A percentile compares a stretch with the other conserved stretches of the same genome.
Conservation (phyloP, 1,139 yeast genomes). For the Saccharomycopsis crataegensis region DNA sequence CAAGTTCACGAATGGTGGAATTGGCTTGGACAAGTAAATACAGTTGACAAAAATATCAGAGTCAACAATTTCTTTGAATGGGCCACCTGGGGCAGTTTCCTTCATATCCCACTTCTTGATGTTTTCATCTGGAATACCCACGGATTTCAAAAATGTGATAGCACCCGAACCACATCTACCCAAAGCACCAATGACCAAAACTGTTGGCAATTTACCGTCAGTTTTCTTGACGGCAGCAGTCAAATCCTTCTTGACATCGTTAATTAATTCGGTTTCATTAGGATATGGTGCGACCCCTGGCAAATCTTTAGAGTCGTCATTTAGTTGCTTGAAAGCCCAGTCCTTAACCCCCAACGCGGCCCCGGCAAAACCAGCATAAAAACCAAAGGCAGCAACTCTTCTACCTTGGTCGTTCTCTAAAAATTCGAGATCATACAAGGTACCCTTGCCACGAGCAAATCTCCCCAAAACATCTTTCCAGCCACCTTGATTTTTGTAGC, state of each 20-base stretch:
- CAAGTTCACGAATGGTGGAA: slow-evolving; percentile 79
- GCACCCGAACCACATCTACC: slow-evolving; percentile 99
- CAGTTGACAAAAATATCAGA: slow-evolving; percentile 92
- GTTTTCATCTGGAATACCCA: slow-evolving; percentile 81
- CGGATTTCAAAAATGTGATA: slow-evolving; percentile 67
- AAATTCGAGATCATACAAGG: slow-evolving; percentile 87
- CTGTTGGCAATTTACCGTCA: slow-evolving; percentile 62
- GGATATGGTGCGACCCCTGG: slow-evolving; percentile 78
- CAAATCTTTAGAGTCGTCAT: slow-evolving; percentile 50
- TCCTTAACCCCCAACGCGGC: slow-evolving; percentile 93
- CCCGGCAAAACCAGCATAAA: slow-evolving; percentile 98
- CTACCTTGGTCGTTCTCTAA: slow-evolving; percentile 91
- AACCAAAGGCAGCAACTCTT: slow-evolving; percentile 98
- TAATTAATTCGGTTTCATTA: slow-evolving; percentile 66
- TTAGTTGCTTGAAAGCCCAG: slow-evolving; percentile 87
- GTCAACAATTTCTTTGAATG: slow-evolving; percentile 81
- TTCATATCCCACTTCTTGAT: slow-evolving; percentile 93
- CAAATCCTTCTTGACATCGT: slow-evolving; percentile 59
- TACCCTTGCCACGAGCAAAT: slow-evolving; percentile 88
- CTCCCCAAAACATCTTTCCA: slow-evolving; percentile 88
- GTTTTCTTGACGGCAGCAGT: slow-evolving; percentile 43
- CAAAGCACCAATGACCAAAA: slow-evolving; percentile 88
- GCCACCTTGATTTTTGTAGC: slow-evolving; percentile 95
- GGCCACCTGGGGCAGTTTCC: slow-evolving; percentile 96
- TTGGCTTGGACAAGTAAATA: slow-evolving; percentile 87